These are phyloP conservation scores for Pseudocercospora macadamiae DNA, from an alignment of 2,329 filamentous ascomycete species.

Conservation along the genomic window DNA sequence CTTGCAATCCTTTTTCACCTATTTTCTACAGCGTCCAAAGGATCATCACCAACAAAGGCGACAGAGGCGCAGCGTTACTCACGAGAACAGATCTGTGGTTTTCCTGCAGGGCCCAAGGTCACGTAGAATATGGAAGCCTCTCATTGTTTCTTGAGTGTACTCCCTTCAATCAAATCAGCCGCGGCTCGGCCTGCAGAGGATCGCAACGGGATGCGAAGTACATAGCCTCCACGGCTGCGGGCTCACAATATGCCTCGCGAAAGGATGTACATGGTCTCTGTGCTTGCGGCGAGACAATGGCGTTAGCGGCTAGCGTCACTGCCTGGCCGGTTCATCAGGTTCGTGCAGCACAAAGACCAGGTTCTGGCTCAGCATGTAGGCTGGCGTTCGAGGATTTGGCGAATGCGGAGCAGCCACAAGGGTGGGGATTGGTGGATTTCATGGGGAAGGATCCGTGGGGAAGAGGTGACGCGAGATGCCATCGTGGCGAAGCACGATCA, in stretches of 20 bases:
- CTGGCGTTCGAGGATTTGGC: too few species aligned
- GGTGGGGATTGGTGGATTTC: background rate
- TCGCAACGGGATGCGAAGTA: background rate
- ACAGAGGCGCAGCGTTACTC: background rate
- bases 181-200: background rate
- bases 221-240: constrained; percentile 6
- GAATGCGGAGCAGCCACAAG: too few species aligned
- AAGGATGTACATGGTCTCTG: too few species aligned
- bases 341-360: background rate
- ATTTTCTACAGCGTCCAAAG: too few species aligned
- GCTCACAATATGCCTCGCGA: background rate
- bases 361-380: too few species aligned
- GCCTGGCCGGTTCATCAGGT: background rate
- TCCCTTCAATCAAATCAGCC: background rate
- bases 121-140: background rate
- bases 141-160: background rate
- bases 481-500: background rate
- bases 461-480: background rate
- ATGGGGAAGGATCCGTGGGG: background rate
- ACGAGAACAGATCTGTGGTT: background rate
- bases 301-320: background rate
- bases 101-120: background rate
- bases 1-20: background rate
- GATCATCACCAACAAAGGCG: background rate
- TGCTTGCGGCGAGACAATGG: constrained; percentile 1